Conservation (phyloP, 805 yeast genomes). For the Isabelozyma pseudorhagii region DNA sequence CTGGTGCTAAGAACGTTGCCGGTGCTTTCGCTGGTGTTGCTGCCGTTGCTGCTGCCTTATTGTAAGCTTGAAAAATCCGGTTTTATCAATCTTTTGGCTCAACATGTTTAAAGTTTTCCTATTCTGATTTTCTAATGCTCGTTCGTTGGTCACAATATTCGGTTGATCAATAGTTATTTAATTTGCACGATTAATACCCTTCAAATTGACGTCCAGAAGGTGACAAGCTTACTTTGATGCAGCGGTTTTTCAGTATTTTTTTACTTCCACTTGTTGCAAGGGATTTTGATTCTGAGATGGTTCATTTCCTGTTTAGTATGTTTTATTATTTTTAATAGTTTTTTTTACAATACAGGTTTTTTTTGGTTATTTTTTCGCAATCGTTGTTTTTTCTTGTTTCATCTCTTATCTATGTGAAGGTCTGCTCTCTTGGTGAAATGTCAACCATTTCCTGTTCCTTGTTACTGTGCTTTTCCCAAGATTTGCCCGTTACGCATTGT, state of each 20-base stretch:
- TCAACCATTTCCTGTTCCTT: too few species aligned
- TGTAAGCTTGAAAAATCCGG: slow-evolving; percentile 22
- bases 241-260: not conserved
- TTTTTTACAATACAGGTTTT: not conserved
- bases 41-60: slow-evolving; percentile 48
- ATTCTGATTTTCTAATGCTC: not conserved
- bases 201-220: not conserved
- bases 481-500: too few species aligned
- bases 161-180: not conserved
- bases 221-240: not conserved
- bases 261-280: not conserved
- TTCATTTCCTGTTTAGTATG: not conserved
- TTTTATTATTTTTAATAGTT: not conserved
- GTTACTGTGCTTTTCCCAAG: too few species aligned
- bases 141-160: not conserved
- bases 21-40: slow-evolving; percentile 53
- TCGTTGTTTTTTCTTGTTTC: too few species aligned
- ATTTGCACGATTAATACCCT: not conserved
- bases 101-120: not conserved
- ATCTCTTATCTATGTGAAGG: too few species aligned
- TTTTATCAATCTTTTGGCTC: not conserved
- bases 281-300: not conserved
- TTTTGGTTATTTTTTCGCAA: too few species aligned
- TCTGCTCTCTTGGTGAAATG: too few species aligned
- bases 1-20: slow-evolving; percentile 43